phyloP scores from a whole-genome alignment of 2,329 filamentous ascomycete genomes.

The Diplodia scrobiculata region DNA sequence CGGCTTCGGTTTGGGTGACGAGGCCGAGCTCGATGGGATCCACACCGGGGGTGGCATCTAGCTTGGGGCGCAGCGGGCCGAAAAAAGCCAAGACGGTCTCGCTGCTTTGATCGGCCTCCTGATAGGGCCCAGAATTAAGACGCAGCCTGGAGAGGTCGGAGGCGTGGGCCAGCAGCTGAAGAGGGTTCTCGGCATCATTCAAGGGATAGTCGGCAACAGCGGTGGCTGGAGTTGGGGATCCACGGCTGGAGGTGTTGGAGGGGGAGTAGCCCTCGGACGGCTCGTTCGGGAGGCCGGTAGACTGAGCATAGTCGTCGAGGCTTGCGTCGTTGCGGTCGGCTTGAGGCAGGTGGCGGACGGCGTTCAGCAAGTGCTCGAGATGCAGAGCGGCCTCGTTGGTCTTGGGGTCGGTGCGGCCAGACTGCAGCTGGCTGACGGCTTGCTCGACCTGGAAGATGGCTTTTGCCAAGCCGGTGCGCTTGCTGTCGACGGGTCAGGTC shows the following conservation, averaged over 20 bases:
- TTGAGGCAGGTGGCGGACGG: conserved; percentile 50
- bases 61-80: conserved; percentile 62
- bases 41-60: conserved; percentile 65
- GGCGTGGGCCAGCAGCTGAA: conserved; percentile 71
- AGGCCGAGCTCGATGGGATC: conserved; percentile 71
- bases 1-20: conserved; percentile 66
- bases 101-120: conserved; percentile 2
- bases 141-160: conserved; percentile 58
- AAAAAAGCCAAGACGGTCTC: conserved; percentile 58
- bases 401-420: conserved; percentile 15
- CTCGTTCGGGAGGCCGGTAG: conserved; percentile 9
- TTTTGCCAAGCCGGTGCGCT: conserved; percentile 73
- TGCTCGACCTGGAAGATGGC: conserved; percentile 74
- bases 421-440: conserved; percentile 46
- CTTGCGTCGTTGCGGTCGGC: conserved; percentile 30
- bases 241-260: neutral
- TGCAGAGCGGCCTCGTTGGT: conserved; percentile 9
- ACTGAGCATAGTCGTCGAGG: conserved; percentile 33
- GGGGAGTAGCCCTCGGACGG: conserved; percentile 8
- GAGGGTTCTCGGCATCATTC: conserved; percentile 73
- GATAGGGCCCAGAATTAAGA: conserved; percentile 4
- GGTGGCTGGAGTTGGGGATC: conserved; percentile 30
- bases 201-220: conserved; percentile 52
- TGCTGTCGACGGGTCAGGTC: conserved; percentile 51
- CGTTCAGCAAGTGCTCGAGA: conserved; percentile 9